Conservation (phyloP, 2,329 filamentous ascomycete genomes). For the Rhinocladiella similis region DNA sequence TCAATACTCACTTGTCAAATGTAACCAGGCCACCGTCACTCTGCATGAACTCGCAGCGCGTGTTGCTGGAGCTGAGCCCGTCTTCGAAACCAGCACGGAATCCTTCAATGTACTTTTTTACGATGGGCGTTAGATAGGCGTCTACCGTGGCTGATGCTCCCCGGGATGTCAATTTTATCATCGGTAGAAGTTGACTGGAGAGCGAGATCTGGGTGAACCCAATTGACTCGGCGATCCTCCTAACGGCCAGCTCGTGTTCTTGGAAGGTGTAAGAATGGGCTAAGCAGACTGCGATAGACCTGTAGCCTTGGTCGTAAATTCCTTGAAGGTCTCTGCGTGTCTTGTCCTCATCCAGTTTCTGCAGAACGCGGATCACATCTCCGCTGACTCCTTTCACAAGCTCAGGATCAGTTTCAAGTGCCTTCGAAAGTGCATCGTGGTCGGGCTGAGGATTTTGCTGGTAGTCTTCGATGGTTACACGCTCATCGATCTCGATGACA, state of each 20-base stretch:
- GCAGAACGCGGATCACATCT: slow-evolving; percentile 47
- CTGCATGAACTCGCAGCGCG: slow-evolving; percentile 91
- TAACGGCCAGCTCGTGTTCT: slow-evolving; percentile 76
- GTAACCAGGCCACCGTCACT: slow-evolving; percentile 69
- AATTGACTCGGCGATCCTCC: slow-evolving; percentile 71
- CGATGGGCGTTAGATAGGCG: slow-evolving; percentile 77
- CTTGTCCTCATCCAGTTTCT: slow-evolving; percentile 57
- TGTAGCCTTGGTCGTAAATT: slow-evolving; percentile 36
- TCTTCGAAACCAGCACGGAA: slow-evolving; percentile 67
- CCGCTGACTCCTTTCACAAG: slow-evolving; percentile 53
- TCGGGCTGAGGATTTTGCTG: slow-evolving; percentile 64
- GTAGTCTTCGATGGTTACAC: slow-evolving; percentile 63
- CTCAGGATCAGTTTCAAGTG: neutral
- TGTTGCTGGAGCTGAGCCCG: slow-evolving; percentile 70
- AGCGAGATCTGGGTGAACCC: slow-evolving; percentile 75
- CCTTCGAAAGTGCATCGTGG: neutral
- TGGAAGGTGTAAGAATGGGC: slow-evolving; percentile 79
- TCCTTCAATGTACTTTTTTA: slow-evolving; percentile 68
- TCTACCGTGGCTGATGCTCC: slow-evolving; percentile 72
- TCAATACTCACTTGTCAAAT: slow-evolving; percentile 32
- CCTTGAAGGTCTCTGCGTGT: slow-evolving; percentile 61
- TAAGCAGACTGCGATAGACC: neutral
- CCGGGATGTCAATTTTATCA: slow-evolving; percentile 74
- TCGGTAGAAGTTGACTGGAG: slow-evolving; percentile 79
- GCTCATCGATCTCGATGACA: slow-evolving; percentile 84